Percentiles rank a stretch among this genome's conserved stretches.
phyloP scores from a whole-genome alignment of 257 asterid genomes.

The Solanum appendiculatum region DNA sequence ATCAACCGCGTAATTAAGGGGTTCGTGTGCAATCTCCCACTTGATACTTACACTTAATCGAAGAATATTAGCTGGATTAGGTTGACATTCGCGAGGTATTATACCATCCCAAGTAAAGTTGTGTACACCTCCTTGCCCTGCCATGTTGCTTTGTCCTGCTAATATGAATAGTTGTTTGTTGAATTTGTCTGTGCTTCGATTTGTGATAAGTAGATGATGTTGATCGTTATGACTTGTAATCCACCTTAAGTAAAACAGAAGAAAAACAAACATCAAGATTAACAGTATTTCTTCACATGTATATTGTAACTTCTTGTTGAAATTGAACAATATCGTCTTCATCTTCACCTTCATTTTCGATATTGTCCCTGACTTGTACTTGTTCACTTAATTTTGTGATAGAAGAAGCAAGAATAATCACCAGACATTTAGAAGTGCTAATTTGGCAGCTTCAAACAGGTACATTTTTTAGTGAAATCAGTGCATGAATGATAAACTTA shows the following conservation, averaged over 20 bases:
- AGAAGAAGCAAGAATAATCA: neutral
- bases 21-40: constrained; percentile 18
- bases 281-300: neutral
- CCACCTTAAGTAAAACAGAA: neutral
- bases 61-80: constrained; percentile 6
- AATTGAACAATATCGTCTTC: neutral
- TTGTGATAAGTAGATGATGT: neutral
- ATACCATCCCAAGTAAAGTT: neutral
- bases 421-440: neutral
- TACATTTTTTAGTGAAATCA: neutral
- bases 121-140: constrained; percentile 13
- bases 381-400: neutral
- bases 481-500: neutral
- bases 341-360: neutral
- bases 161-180: constrained; percentile 11
- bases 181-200: neutral
- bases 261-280: neutral
- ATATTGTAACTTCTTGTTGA: neutral
- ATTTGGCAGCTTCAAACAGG: neutral
- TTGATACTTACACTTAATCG: neutral
- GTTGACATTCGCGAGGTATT: constrained; percentile 1
- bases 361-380: neutral
- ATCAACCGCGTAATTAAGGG: constrained; percentile 16
- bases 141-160: constrained; percentile 30
- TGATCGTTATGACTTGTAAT: neutral